Evolutionary conservation across 2,329 filamentous ascomycete genomes (phyloP).

Genomic region (Trichoderma breve): DNA sequence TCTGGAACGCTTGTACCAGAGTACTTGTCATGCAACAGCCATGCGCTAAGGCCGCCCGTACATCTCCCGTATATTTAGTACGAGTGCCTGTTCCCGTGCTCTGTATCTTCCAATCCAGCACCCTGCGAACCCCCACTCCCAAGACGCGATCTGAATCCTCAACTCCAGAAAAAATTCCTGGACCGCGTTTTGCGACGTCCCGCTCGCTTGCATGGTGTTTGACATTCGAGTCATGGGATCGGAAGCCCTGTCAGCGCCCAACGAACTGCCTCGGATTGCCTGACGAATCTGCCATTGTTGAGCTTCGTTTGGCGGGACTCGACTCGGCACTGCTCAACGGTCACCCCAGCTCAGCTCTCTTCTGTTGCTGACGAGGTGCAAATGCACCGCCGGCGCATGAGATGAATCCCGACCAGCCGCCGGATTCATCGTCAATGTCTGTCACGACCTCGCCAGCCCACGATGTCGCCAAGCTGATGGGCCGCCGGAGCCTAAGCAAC

Average conservation of each 20-base stretch:
- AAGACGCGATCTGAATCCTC: conserved; percentile 7
- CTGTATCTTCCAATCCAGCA: conserved; percentile 1
- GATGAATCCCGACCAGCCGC: neutral
- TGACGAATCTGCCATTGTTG: neutral
- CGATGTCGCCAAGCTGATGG: conserved; percentile 28
- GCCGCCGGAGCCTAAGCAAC: conserved; percentile 30
- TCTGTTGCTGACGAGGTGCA: neutral
- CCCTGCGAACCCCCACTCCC: conserved; percentile 5
- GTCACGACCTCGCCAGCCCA: conserved; percentile 25
- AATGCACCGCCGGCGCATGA: neutral
- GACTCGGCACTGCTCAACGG: neutral
- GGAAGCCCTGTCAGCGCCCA: neutral
- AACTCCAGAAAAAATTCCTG: conserved; percentile 14
- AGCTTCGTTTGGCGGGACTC: neutral
- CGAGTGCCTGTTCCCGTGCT: neutral
- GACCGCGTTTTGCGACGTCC: conserved; percentile 18
- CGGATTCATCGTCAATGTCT: conserved; percentile 25
- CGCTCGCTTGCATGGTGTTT: conserved; percentile 1
- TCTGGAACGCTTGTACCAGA: neutral
- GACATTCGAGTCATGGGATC: conserved; percentile 11
- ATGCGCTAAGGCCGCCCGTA: neutral
- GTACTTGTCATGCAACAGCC: neutral
- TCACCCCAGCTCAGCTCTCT: neutral
- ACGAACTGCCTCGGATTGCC: neutral
- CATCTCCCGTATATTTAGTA: neutral